These are phyloP conservation scores for Chaetomium cochliodes DNA, from an alignment of 495 filamentous ascomycete species.

Conservation along the genomic window DNA sequence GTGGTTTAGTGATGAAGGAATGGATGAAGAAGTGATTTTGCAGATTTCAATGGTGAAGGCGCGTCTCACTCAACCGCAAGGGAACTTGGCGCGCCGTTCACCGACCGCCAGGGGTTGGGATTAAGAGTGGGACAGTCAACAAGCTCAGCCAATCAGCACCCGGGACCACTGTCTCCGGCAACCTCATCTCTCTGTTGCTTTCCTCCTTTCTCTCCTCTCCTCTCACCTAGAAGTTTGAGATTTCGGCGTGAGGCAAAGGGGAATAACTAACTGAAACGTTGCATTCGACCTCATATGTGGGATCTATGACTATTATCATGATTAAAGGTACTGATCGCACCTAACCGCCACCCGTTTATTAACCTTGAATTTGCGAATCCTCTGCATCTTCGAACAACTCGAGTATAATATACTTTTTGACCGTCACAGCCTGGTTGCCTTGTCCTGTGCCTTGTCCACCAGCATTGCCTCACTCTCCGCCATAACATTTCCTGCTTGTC, in stretches of 20 bases:
- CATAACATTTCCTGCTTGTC: constrained; percentile 20
- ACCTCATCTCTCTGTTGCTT: too few relatives aligned
- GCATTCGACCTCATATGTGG: too few relatives aligned
- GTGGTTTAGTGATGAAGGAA: not conserved
- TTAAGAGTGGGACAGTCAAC: not conserved
- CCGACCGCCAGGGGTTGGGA: not conserved
- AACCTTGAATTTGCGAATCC: not conserved
- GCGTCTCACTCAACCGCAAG: not conserved
- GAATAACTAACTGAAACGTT: too few relatives aligned
- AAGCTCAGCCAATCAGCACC: not conserved
- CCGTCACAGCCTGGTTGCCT: constrained; percentile 20
- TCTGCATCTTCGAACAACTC: not conserved
- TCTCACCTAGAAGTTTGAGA: not conserved
- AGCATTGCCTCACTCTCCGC: constrained; percentile 25
- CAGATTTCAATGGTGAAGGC: not conserved
- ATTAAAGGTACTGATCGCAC: not conserved
- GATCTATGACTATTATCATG: not conserved
- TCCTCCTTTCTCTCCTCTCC: not conserved
- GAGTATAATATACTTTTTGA: not conserved
- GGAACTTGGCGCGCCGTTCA: not conserved
- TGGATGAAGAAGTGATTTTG: not conserved
- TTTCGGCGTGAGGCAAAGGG: not conserved
- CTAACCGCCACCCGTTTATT: not conserved
- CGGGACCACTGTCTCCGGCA: not conserved
- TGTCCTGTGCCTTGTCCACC: constrained; percentile 13